A percentile compares a stretch with the other conserved stretches of the same genome.
These are phyloP conservation scores for Trichomonascus vanleenenianus DNA, from an alignment of 805 yeast genomes.

Conservation along the genomic window DNA sequence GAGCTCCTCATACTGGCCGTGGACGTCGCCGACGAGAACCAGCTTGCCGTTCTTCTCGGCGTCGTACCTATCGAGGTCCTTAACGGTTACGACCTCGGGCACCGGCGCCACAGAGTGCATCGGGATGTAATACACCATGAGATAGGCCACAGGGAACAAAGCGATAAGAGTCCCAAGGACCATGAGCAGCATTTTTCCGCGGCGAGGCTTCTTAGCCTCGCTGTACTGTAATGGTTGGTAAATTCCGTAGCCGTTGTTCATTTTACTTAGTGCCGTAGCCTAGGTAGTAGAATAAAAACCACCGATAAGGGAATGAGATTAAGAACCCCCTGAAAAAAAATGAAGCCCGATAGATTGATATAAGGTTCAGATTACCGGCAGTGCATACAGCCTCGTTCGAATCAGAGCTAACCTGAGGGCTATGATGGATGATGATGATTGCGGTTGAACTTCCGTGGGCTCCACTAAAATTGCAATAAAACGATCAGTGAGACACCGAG, in stretches of 20 bases:
- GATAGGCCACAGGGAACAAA: slow-evolving; percentile 8
- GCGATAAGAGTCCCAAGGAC: not conserved
- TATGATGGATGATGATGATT: no score
- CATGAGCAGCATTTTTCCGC: not conserved
- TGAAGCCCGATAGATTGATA: no score
- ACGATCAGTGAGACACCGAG: no score
- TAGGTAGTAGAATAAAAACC: not conserved
- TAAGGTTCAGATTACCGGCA: no score
- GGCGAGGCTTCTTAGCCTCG: not conserved
- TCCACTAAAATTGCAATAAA: no score
- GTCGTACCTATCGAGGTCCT: slow-evolving; percentile 5
- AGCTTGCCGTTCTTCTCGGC: slow-evolving; percentile 33
- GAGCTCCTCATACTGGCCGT: slow-evolving; percentile 62
- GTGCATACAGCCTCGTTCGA: no score
- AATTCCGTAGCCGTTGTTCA: not conserved
- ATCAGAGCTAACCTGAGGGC: no score
- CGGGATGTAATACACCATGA: slow-evolving; percentile 14
- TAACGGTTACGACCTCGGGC: slow-evolving; percentile 16
- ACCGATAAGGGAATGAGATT: no score
- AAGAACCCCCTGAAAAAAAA: no score
- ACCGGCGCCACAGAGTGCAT: slow-evolving; percentile 11
- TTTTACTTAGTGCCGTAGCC: no score
- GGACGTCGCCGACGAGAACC: slow-evolving; percentile 79
- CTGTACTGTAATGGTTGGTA: not conserved
- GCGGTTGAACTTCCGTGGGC: no score